phyloP scores from a whole-genome alignment of 768 basidiomycete genomes.

The Cystofilobasidium capitatum region DNA sequence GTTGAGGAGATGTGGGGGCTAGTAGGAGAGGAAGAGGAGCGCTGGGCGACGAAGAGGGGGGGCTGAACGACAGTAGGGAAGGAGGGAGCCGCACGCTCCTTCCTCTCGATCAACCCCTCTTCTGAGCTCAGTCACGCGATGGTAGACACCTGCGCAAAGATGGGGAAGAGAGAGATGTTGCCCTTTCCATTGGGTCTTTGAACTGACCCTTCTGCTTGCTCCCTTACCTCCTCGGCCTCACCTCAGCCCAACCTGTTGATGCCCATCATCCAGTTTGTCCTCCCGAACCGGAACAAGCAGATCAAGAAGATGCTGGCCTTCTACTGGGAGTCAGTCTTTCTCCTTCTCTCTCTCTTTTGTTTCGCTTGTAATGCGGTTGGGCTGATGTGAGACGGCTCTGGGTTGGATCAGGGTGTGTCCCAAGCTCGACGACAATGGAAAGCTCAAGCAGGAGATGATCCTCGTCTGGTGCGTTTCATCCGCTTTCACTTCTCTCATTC shows the following conservation, averaged over 20 bases:
- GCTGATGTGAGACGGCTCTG: neutral
- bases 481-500: neutral
- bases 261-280: slow-evolving; percentile 96
- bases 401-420: slow-evolving; percentile 63
- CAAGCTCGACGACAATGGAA: slow-evolving; percentile 91
- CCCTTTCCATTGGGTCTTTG: neutral
- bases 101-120: no score
- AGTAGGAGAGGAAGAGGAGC: neutral
- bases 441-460: slow-evolving; percentile 99
- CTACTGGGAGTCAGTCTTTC: slow-evolving; percentile 39
- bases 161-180: neutral
- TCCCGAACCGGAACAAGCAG: slow-evolving; percentile 89
- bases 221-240: neutral
- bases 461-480: slow-evolving; percentile 63
- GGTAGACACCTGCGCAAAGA: no score
- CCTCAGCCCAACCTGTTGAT: slow-evolving; percentile 79
- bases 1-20: neutral
- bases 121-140: no score
- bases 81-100: neutral
- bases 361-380: neutral
- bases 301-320: slow-evolving; percentile 79
- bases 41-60: neutral
- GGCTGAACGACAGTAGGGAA: neutral
- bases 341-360: neutral
- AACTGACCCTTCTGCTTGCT: neutral